phyloP scores from a whole-genome alignment of 2,329 filamentous ascomycete genomes.

The Pseudogymnoascus sp. region DNA sequence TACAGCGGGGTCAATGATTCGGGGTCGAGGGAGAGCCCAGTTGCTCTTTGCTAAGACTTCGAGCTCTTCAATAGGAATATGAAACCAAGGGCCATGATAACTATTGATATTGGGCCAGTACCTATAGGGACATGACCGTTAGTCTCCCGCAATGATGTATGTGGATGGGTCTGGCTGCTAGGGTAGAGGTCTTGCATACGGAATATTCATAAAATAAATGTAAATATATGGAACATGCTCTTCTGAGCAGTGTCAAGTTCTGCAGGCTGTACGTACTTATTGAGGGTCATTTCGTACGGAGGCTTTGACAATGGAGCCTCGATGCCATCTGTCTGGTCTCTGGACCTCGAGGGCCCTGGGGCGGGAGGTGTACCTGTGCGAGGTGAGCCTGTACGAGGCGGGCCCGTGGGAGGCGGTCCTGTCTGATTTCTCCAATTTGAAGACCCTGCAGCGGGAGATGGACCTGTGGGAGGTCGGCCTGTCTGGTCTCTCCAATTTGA shows the following conservation, averaged over 20 bases:
- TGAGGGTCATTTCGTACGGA: constrained; percentile 37
- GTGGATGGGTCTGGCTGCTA: background rate
- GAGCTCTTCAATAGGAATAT: constrained; percentile 71
- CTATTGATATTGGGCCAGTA: constrained; percentile 82
- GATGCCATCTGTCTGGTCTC: background rate
- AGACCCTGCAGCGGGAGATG: background rate
- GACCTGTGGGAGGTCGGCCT: background rate
- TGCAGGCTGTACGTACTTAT: constrained; percentile 50
- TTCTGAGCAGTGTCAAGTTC: background rate
- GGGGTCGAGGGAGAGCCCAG: constrained; percentile 69
- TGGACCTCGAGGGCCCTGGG: background rate
- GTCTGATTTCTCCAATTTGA: background rate
- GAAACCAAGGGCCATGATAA: constrained; percentile 78
- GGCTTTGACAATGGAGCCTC: background rate
- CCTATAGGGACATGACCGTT: constrained; percentile 38
- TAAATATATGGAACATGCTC: background rate
- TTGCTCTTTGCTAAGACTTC: constrained; percentile 74
- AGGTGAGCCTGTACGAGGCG: background rate
- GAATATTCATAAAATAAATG: background rate
- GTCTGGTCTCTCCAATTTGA: background rate
- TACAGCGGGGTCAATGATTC: constrained; percentile 70
- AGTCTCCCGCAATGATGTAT: background rate
- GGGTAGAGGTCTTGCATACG: background rate
- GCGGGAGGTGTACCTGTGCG: background rate
- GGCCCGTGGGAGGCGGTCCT: too few species aligned